Evolutionary conservation across 768 basidiomycete species (phyloP).

Genomic region (Tricholoma saponaceum): DNA sequence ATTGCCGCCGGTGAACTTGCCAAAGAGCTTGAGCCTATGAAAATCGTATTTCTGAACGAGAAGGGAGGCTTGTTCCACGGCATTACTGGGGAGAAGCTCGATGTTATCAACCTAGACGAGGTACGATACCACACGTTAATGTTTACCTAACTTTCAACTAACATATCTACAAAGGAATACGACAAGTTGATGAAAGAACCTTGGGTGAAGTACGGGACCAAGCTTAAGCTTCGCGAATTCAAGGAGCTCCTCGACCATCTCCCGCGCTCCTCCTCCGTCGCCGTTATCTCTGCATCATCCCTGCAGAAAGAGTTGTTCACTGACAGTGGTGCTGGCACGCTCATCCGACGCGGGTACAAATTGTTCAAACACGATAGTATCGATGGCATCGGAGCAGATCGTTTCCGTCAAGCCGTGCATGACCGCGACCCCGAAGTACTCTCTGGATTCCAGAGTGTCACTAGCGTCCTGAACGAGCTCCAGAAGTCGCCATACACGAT

Average conservation of each 20-base stretch:
- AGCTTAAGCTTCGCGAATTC: conserved; percentile 98
- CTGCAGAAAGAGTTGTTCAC: conserved; percentile 99
- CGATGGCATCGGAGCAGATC: conserved; percentile 85
- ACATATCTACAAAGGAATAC: conserved; percentile 64
- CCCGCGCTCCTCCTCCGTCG: conserved; percentile 96
- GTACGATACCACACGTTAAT: conserved; percentile 30
- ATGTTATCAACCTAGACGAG: conserved; percentile 97
- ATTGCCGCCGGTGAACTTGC: conserved; percentile 97
- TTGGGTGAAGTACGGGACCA: conserved; percentile 99
- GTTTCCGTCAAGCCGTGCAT: conserved; percentile 91
- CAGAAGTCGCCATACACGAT: conserved; percentile 85
- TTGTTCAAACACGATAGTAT: conserved; percentile 86
- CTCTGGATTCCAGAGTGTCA: conserved; percentile 77
- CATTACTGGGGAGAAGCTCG: conserved; percentile 92
- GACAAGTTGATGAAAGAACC: conserved; percentile 94
- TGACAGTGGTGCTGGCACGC: conserved; percentile 95
- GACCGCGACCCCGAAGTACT: conserved; percentile 94
- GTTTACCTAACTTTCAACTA: not conserved
- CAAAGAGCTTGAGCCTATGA: conserved; percentile 96
- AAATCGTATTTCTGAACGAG: conserved; percentile 98
- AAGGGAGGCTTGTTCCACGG: conserved; percentile 99
- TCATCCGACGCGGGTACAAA: conserved; percentile 97
- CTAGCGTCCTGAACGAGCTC: conserved; percentile 79
- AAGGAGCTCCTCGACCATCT: conserved; percentile 98
- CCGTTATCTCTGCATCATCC: conserved; percentile 89